Evolutionary conservation across 1,284 basidiomycete species (phyloP), one percentile per base, ranked within the genome.

Genomic region (Somion occarium): DNA sequence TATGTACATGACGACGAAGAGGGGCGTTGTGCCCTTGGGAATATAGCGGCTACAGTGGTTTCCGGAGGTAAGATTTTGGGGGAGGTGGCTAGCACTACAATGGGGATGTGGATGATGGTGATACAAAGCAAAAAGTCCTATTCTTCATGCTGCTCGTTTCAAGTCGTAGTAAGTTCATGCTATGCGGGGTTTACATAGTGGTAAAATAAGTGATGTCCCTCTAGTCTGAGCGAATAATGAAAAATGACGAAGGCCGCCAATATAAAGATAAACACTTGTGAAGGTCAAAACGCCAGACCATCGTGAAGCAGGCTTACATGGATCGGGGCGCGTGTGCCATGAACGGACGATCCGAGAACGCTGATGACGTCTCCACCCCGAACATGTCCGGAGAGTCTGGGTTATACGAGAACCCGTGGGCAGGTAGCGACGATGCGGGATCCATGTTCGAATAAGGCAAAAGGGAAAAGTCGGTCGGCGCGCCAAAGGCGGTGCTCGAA

Each of bases 1-100:
- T n/a, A n/a, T n/a, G n/a, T n/a, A n/a, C n/a, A n/a, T n/a, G n/a
- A n/a, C n/a, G n/a, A n/a, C n/a, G 30, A 7, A 34, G 15, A 15
- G 15, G 30, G 30, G 30, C 30, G 30, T 34, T 34, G 30, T 34
- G 30, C 30, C 30, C 7, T 7, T 7, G 7, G 30, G 15, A 50
- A n/a, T n/a, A 48, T 50, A 53, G 25, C 44, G 52, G 55, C 52
- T 56, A 53, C 52, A 56, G 41, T 38, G 30, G 51, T 34, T 34
- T 34, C 30, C 30, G 15, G 30, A 34, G 30, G 30, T 7, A 15
- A 34, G 30, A 7, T 34, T 34, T 34, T 34, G 30, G 15, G 19
- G 42, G 15, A 19, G 42, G 42, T 46, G 43, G 46, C 50, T 53
- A 53, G 43, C 51, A 53, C 46, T 53, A 56, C 52, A 49, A 38